Conservation (phyloP, 2,329 filamentous ascomycete genomes). For the Neonectria hederae region DNA sequence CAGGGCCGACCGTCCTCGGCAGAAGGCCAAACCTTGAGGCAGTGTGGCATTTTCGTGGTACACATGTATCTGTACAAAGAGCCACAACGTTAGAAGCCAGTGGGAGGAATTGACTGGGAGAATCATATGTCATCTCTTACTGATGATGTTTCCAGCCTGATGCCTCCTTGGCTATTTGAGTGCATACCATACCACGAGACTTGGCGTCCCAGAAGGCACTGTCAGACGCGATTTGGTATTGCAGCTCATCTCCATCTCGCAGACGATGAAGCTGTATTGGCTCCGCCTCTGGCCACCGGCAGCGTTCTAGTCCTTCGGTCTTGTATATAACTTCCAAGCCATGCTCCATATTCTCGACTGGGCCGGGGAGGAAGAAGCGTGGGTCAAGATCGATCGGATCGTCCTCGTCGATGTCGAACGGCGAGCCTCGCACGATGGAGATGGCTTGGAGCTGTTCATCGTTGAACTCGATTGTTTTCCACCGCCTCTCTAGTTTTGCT, state of each 20-base stretch:
- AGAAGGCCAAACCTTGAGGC: not conserved
- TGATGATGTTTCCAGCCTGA: not conserved
- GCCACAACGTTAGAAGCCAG: not conserved
- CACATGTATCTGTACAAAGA: not conserved
- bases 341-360: not conserved
- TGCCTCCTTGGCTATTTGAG: not conserved
- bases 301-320: not conserved
- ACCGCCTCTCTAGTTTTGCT: not conserved
- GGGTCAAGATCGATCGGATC: slow-evolving; percentile 26
- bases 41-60: not conserved
- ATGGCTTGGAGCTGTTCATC: not conserved
- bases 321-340: not conserved
- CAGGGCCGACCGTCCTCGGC: not conserved
- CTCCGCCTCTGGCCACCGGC: not conserved
- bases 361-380: slow-evolving; percentile 22
- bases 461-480: not conserved
- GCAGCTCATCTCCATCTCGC: not conserved
- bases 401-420: slow-evolving; percentile 27
- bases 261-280: not conserved
- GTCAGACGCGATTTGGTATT: not conserved
- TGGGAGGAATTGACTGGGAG: not conserved
- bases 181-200: not conserved
- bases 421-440: slow-evolving; percentile 5
- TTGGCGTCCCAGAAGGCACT: not conserved
- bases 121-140: not conserved